Evolutionary conservation across 1,284 basidiomycete genomes (phyloP), one percentile per base, ranked within the genome.

Genomic region (Boletus sp.): DNA sequence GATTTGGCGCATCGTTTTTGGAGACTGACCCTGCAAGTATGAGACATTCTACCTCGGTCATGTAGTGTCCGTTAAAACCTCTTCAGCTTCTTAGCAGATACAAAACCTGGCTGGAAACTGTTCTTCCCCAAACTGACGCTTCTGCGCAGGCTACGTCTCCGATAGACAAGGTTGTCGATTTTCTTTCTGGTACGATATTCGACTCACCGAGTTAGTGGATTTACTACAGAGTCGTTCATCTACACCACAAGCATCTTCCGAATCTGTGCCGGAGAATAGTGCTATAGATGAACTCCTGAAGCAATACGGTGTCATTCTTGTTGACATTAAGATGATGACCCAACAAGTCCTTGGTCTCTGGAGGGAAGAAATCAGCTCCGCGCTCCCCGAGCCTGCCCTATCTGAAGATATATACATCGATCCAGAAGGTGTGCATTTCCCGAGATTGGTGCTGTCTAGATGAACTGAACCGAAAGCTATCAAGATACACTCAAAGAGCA

Each of bases 1-100:
- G 87, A 92, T 49, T 70, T 96, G 8, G 77, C 79, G 22, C 77
- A 85, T 64, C 79, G 88, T 44, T 95, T 96, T 64, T 96, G 93
- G 94, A 81, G 78, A 54, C 71, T 96, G 49, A 89, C 83, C 4
- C 69, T 97, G 29, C 94, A 96, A 78, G 91, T 90, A 39, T 43
- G 68, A 54, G 34, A 8, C 17, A 38, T 46, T 30, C 7, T 1
- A 2, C 22, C 5, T 29, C 16, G 13, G 27, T 49, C n/a, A 29
- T 51, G 3, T 23, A 6, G 14, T 25, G 13, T 42, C 27, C 51
- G 29, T 47, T 38, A 38, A 49, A 48, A 54, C 39, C 5, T 48
- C 45, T 32, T 42, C 50, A 91, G 88, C 79, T 94, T 42, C 59
- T 93, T 35, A 84, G 81, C 59, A 78, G 92, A 49, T 94, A 90